Evolutionary conservation across 192 early-diverging fungal species (phyloP).

Genomic region (Umbelopsis vinacea): DNA sequence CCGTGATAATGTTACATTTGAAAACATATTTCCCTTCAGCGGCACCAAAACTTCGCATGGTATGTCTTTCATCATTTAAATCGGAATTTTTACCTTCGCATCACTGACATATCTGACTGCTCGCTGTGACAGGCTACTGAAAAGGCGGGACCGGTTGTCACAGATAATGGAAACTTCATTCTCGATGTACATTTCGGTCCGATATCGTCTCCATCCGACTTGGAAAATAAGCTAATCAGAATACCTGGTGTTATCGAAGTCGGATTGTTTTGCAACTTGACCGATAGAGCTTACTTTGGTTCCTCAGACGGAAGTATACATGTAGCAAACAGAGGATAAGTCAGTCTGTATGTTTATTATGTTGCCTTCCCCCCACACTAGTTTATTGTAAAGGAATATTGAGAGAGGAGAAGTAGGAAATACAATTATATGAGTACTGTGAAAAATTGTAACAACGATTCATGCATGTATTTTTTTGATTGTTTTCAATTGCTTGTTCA

Average conservation of each 20-base stretch:
- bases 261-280: conserved; percentile 13
- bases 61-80: neutral
- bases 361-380: neutral
- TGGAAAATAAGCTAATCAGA: neutral
- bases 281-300: neutral
- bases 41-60: conserved; percentile 78
- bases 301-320: neutral
- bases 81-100: too few species aligned
- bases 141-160: conserved; percentile 94
- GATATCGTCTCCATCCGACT: conserved; percentile 44
- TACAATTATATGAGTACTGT: neutral
- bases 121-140: conserved; percentile 44
- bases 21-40: conserved; percentile 40
- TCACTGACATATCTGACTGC: too few species aligned
- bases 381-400: neutral
- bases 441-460: neutral
- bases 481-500: neutral
- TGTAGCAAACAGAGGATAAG: neutral
- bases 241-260: conserved; percentile 20
- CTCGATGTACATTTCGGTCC: conserved; percentile 84
- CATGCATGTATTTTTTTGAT: too few species aligned
- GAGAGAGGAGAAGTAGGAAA: neutral
- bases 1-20: conserved; percentile 59
- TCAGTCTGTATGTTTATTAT: neutral
- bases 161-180: conserved; percentile 93